phyloP scores from a whole-genome alignment of 164 flowering plant genomes.

The Liquidambar formosana region DNA sequence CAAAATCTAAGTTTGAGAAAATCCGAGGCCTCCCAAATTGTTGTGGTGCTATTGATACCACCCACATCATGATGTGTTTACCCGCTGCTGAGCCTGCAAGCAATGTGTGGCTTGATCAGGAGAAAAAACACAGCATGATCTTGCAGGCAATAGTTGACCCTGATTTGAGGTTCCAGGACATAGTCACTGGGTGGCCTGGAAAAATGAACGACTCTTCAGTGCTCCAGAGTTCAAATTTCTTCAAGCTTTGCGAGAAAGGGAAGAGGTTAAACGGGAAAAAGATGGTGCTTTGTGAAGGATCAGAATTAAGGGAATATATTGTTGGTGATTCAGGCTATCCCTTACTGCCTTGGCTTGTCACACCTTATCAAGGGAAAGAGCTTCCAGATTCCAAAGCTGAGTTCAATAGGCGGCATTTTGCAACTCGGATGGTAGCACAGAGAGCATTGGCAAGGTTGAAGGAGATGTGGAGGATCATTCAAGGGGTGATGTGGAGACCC shows the following conservation, averaged over 20 bases:
- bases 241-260: constrained; percentile 58
- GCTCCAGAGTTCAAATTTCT: constrained; percentile 62
- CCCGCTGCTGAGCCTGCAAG: constrained; percentile 49
- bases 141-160: constrained; percentile 81
- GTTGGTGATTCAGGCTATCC: constrained; percentile 78
- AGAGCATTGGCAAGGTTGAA: constrained; percentile 77
- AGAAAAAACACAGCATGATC: constrained; percentile 79
- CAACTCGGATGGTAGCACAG: constrained; percentile 63
- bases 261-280: constrained; percentile 67
- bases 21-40: constrained; percentile 86
- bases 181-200: constrained; percentile 95
- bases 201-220: constrained; percentile 56
- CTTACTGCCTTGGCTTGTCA: constrained; percentile 72
- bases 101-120: constrained; percentile 57
- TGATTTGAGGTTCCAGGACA: constrained; percentile 77
- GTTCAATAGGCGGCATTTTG: constrained; percentile 72
- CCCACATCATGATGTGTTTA: constrained; percentile 71
- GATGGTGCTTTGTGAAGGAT: constrained; percentile 46
- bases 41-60: constrained; percentile 79
- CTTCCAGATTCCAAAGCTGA: constrained; percentile 44
- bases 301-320: constrained; percentile 70
- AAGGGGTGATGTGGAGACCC: constrained; percentile 91
- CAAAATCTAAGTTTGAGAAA: constrained; percentile 67
- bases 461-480: constrained; percentile 80
- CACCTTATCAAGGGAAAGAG: constrained; percentile 76